These are phyloP conservation scores for Fomitiporia mediterranea DNA, from an alignment of 1,284 basidiomycete genomes.

Conservation along the genomic window DNA sequence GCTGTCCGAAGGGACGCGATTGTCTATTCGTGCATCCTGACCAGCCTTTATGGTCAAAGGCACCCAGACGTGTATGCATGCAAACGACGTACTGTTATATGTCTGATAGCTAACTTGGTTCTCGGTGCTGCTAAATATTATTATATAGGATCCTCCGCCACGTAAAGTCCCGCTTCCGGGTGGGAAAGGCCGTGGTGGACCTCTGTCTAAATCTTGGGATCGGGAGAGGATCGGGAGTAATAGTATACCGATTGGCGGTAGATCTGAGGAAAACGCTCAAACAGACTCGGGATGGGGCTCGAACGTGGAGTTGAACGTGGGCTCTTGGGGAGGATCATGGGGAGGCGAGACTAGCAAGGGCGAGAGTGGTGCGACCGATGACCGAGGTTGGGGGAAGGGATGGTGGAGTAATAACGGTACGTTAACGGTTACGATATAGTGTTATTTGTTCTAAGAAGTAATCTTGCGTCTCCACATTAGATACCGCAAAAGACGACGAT, in stretches of 20 bases:
- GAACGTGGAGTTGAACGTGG: not conserved
- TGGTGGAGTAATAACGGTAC: not conserved
- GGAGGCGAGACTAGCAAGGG: not conserved
- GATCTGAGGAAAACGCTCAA: not conserved
- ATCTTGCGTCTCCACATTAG: too few relatives aligned
- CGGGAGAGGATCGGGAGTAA: not conserved
- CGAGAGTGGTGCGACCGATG: not conserved
- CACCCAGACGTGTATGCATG: not conserved
- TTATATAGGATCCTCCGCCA: not conserved
- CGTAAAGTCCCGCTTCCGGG: not conserved
- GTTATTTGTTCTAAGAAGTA: too few relatives aligned
- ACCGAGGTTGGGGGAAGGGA: not conserved
- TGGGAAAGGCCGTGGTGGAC: not conserved
- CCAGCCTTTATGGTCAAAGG: conserved; percentile 3
- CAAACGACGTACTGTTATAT: not conserved
- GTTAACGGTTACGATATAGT: too few relatives aligned
- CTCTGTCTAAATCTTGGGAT: not conserved
- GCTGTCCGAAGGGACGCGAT: conserved; percentile 3
- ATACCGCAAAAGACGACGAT: too few relatives aligned
- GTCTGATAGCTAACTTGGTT: not conserved
- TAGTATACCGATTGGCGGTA: not conserved
- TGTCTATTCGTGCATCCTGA: conserved; percentile 16
- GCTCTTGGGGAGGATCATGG: not conserved
- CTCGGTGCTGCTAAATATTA: not conserved
- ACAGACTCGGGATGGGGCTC: not conserved